phyloP scores from a whole-genome alignment of 2,329 filamentous ascomycete genomes.

The Colletotrichum tropicale region DNA sequence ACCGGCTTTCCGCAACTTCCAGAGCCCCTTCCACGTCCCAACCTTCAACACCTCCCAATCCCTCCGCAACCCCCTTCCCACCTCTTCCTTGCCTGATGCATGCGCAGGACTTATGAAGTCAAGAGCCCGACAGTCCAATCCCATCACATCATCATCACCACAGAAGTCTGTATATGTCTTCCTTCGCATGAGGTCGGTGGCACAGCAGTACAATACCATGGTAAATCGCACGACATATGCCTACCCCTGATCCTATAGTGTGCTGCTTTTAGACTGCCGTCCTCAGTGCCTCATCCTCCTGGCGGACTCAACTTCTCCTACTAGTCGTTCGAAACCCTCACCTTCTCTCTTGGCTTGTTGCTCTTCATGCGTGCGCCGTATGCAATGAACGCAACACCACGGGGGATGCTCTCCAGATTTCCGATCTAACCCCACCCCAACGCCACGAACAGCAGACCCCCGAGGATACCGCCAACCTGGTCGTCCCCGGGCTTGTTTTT shows the following conservation, averaged over 20 bases:
- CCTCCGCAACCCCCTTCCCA: neutral
- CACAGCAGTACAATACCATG: conserved; percentile 7
- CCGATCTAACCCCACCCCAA: neutral
- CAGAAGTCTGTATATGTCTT: neutral
- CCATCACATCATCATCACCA: neutral
- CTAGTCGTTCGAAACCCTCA: neutral
- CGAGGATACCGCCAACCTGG: conserved; percentile 13
- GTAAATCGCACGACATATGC: conserved; percentile 1
- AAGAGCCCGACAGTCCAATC: neutral
- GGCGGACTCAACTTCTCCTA: neutral
- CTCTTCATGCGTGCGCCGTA: neutral
- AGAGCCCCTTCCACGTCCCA: neutral
- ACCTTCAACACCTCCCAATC: neutral
- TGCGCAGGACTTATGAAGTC: neutral
- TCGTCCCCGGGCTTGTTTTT: conserved; percentile 4
- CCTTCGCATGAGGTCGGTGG: neutral
- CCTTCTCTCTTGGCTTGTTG: neutral
- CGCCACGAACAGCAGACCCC: conserved; percentile 6
- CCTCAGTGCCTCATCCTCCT: neutral
- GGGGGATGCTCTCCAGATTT: conserved; percentile 13
- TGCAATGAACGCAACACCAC: conserved; percentile 5
- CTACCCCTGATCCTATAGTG: neutral
- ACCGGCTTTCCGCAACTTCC: conserved; percentile 6
- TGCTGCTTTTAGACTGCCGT: neutral
- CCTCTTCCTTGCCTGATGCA: neutral